These are phyloP conservation scores for Lepiota brunneoincarnata DNA, from an alignment of 768 basidiomycete species.

Conservation along the genomic window DNA sequence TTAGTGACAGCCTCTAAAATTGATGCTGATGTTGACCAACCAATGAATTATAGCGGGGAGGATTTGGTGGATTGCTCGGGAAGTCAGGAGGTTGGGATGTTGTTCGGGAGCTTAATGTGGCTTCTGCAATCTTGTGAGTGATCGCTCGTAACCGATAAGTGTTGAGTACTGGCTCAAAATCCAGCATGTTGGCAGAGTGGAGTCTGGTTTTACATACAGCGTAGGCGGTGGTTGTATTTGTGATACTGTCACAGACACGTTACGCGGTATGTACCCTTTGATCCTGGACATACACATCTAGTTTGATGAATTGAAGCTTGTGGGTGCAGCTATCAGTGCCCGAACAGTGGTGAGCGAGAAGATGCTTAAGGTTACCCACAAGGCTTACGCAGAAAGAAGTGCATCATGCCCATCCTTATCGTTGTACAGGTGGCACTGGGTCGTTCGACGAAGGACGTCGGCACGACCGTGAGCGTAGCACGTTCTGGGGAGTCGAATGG, in stretches of 20 bases:
- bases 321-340: constrained; percentile 17
- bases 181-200: constrained; percentile 15
- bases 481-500: constrained; percentile 8
- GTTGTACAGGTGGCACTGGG: constrained; percentile 24
- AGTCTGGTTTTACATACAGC: constrained; percentile 22
- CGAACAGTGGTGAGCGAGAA: constrained; percentile 19
- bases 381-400: constrained; percentile 10
- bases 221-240: constrained; percentile 13
- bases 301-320: constrained; percentile 13
- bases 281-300: neutral
- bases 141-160: neutral
- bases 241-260: constrained; percentile 16
- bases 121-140: constrained; percentile 25
- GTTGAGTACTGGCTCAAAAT: neutral
- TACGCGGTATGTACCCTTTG: constrained; percentile 16
- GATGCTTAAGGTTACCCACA: neutral
- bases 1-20: neutral
- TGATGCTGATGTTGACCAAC: neutral
- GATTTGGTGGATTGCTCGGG: constrained; percentile 28
- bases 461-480: constrained; percentile 15
- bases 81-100: constrained; percentile 18
- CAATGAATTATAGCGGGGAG: constrained; percentile 20
- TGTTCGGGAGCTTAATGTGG: constrained; percentile 21
- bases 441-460: constrained; percentile 16
- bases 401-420: constrained; percentile 24